Percentiles rank a stretch among this genome's conserved stretches.
These are phyloP conservation scores for Aspergillus conjunctus DNA, from an alignment of 495 filamentous ascomycete species.

Conservation along the genomic window DNA sequence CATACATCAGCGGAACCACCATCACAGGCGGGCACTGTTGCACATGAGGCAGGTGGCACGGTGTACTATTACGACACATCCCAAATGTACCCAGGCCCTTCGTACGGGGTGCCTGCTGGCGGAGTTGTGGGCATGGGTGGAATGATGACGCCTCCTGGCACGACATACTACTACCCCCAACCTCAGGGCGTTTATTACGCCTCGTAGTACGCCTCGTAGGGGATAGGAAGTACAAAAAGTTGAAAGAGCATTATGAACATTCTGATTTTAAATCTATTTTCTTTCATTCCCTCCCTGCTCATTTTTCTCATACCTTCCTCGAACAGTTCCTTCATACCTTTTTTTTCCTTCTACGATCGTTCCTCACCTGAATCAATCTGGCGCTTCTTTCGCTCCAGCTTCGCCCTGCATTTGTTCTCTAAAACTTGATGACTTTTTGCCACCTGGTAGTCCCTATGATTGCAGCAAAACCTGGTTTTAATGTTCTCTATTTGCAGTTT, in stretches of 20 bases:
- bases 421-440: constrained; percentile 21
- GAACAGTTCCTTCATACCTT: constrained; percentile 15
- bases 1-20: constrained; percentile 44
- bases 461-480: constrained; percentile 7
- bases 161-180: constrained; percentile 75
- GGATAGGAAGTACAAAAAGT: constrained; percentile 15
- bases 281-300: constrained; percentile 7
- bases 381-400: constrained; percentile 15
- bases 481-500: constrained; percentile 6
- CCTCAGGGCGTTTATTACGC: constrained; percentile 64
- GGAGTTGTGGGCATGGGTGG: constrained; percentile 73
- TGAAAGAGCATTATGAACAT: constrained; percentile 10
- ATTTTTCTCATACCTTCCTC: constrained; percentile 13
- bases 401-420: constrained; percentile 16
- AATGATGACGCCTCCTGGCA: constrained; percentile 74
- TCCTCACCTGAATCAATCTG: neutral
- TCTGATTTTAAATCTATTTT: constrained; percentile 15
- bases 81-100: constrained; percentile 59
- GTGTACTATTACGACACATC: constrained; percentile 90
- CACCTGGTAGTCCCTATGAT: constrained; percentile 9
- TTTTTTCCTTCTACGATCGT: constrained; percentile 7
- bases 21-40: constrained; percentile 69
- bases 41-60: constrained; percentile 91
- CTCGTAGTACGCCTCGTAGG: constrained; percentile 67
- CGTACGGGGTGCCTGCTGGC: constrained; percentile 48